These are phyloP conservation scores for Chaetomium cochliodes DNA, from an alignment of 495 filamentous ascomycete genomes.

Conservation along the genomic window DNA sequence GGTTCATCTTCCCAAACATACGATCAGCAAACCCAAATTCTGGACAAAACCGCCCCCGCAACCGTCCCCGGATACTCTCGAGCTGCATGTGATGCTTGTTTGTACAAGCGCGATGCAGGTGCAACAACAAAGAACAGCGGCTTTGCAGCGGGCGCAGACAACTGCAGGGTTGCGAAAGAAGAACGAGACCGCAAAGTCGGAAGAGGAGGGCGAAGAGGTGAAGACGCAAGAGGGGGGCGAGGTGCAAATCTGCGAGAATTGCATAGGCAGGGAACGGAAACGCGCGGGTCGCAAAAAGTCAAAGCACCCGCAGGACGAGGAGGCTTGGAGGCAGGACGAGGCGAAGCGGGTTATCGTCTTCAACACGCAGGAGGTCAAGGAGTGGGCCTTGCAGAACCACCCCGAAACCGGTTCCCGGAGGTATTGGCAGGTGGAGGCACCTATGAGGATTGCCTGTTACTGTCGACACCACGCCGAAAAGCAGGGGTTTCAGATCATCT, in stretches of 20 bases:
- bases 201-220: conserved; percentile 52
- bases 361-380: conserved; percentile 87
- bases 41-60: conserved; percentile 63
- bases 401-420: conserved; percentile 53
- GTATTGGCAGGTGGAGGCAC: conserved; percentile 67
- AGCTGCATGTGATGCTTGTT: conserved; percentile 76
- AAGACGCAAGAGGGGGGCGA: conserved; percentile 81
- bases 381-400: conserved; percentile 63
- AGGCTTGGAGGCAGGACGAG: conserved; percentile 75
- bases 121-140: conserved; percentile 57
- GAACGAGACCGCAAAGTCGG: background rate
- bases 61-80: conserved; percentile 67
- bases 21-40: conserved; percentile 88
- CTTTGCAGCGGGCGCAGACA: conserved; percentile 62
- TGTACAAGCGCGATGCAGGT: conserved; percentile 93
- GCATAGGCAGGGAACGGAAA: conserved; percentile 83
- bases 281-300: conserved; percentile 88
- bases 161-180: conserved; percentile 14
- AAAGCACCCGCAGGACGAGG: conserved; percentile 81
- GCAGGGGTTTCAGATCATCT: conserved; percentile 87
- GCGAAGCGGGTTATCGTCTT: conserved; percentile 82
- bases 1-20: conserved; percentile 80
- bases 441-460: conserved; percentile 97
- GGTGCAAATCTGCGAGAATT: conserved; percentile 79
- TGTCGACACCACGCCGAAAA: conserved; percentile 93